Evolutionary conservation across 441 rosid species (phyloP).

Genomic region (Dalechampia spathulata): DNA sequence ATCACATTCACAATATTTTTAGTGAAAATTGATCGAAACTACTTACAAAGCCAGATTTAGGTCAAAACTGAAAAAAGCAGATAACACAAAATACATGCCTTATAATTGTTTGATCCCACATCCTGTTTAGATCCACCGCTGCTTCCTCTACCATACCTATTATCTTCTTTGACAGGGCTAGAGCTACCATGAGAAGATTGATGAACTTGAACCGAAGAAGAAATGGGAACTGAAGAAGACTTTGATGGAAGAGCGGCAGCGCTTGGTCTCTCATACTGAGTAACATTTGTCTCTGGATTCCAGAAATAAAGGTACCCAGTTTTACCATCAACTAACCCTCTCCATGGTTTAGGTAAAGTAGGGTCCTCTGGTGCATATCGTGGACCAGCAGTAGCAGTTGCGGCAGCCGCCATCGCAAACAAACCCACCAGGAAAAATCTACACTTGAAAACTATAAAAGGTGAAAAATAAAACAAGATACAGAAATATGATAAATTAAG

Average conservation of each 20-base stretch:
- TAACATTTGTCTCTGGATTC: constrained; percentile 89
- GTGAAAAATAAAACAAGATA: too few species aligned
- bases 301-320: constrained; percentile 87
- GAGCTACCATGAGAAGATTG: constrained; percentile 31
- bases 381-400: constrained; percentile 50
- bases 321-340: constrained; percentile 75
- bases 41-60: too few species aligned
- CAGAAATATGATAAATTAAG: too few species aligned
- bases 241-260: constrained; percentile 22
- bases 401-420: constrained; percentile 48
- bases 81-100: constrained; percentile 29
- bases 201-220: constrained; percentile 54
- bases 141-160: constrained; percentile 30
- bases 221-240: constrained; percentile 29
- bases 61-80: not conserved
- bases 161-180: constrained; percentile 46
- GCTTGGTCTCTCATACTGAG: constrained; percentile 77
- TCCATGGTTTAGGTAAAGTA: constrained; percentile 90
- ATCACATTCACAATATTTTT: too few species aligned
- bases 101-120: constrained; percentile 29
- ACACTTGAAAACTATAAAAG: too few species aligned
- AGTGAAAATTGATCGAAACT: too few species aligned
- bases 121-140: constrained; percentile 32
- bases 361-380: constrained; percentile 92
- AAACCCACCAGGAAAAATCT: constrained; percentile 8